phyloP scores from a whole-genome alignment of 1,139 yeast genomes.

The Geotrichum fermentans region DNA sequence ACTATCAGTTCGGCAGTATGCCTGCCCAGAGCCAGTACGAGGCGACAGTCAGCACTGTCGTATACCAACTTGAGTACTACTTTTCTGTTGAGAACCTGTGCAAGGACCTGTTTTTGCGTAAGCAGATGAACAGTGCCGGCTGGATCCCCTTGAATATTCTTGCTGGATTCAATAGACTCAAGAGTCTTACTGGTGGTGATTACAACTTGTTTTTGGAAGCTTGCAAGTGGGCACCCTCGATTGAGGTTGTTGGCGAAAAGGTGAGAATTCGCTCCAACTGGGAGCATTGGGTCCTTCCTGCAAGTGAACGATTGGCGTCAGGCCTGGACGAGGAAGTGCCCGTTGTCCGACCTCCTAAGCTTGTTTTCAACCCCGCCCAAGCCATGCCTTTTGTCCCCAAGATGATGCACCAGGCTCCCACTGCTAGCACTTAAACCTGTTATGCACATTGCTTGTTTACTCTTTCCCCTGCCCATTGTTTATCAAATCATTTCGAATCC shows the following conservation, averaged over 20 bases:
- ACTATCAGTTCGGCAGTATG: neutral
- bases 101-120: conserved; percentile 72
- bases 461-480: neutral
- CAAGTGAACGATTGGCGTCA: conserved; percentile 43
- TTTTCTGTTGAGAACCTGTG: conserved; percentile 81
- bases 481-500: neutral
- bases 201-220: conserved; percentile 46
- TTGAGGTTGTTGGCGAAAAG: conserved; percentile 46
- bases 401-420: conserved; percentile 15
- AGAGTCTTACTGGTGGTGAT: conserved; percentile 52
- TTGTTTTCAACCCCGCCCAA: conserved; percentile 37
- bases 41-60: conserved; percentile 32
- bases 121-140: conserved; percentile 74
- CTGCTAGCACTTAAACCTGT: neutral
- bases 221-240: conserved; percentile 40
- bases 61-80: conserved; percentile 75
- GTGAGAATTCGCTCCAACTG: conserved; percentile 45
- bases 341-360: conserved; percentile 23
- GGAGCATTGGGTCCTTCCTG: conserved; percentile 49
- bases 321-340: conserved; percentile 39
- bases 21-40: conserved; percentile 23
- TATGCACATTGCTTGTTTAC: neutral
- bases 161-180: conserved; percentile 70
- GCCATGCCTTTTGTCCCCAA: conserved; percentile 40
- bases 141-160: conserved; percentile 61